Base-by-base conservation (phyloP, 768 basidiomycete species). In the Termitomyces sp. region DNA sequence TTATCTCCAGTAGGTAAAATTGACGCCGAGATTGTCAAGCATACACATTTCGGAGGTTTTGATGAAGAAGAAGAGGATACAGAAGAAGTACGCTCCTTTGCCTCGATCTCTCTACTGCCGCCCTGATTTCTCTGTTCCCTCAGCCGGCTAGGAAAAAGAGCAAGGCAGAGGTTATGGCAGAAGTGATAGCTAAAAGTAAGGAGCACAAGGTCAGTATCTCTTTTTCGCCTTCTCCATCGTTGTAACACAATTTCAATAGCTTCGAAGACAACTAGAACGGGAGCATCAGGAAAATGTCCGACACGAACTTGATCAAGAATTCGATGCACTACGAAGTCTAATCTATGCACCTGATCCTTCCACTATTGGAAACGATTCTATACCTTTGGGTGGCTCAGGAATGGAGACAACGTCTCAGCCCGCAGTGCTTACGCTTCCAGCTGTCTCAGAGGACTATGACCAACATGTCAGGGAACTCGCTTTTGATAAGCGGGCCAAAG, bases 131-230 rank as follows among this genome's bases (percentile, higher is more conserved):
- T 56, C 7, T 39, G 31, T 31, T 7, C 35, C 45, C 7, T 13
- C 56, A 94, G 91, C 88, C 88, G 7, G 82, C 82, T 43, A 77
- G 86, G 56, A 97, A 96, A 71, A 96, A 91, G 72, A 84, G 87
- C 4, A 97, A 96, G 70, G 88, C 91, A 2, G 95, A 99, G 65
- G 91, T 98, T 57, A 98, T 99, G 97, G 84, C 90, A 0, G 97
- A 99, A 68, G 90, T 99, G 32, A 92, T 99, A 42, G 90, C 93
- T 1, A 99, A 98, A 72, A 95, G 93, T 72, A 99, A 99, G 71
- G 84, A 86, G 47, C 85, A 98, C 74, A 98, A 96, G 77, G 96
- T 93, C 61, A 23, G 12, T 38, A 31, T 51, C 2, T 12, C 29
- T 29, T n/a, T 35, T n/a, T 15, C 7, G 6, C 11, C 3, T 18